Conservation (phyloP, 2,329 filamentous ascomycete species). For the Mycosphaerella sp. region DNA sequence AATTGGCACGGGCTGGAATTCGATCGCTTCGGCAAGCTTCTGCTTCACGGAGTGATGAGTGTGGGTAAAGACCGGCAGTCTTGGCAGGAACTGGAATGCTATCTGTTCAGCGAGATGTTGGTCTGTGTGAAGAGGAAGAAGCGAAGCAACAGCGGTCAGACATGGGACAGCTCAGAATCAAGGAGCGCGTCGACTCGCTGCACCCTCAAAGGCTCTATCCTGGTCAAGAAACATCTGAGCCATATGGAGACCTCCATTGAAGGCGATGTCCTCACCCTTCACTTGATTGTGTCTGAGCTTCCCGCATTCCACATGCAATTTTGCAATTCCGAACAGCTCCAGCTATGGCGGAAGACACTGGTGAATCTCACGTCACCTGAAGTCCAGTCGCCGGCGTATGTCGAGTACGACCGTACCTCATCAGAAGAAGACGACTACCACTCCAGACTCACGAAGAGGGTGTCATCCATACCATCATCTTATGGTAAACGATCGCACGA, state of each 20-base stretch:
- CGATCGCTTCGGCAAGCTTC: slow-evolving; percentile 82
- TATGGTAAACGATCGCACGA: slow-evolving; percentile 79
- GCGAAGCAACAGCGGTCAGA: slow-evolving; percentile 47
- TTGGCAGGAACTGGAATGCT: slow-evolving; percentile 98
- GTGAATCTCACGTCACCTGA: slow-evolving; percentile 68
- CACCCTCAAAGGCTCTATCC: slow-evolving; percentile 91
- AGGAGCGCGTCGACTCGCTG: slow-evolving; percentile 62
- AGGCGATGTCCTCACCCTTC: slow-evolving; percentile 79
- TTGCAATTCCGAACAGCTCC: slow-evolving; percentile 73
- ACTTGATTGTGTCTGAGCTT: slow-evolving; percentile 82
- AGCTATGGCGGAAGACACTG: slow-evolving; percentile 83
- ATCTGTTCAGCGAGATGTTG: slow-evolving; percentile 96
- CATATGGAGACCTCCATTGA: slow-evolving; percentile 70
- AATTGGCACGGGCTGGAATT: slow-evolving; percentile 99
- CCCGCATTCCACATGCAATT: slow-evolving; percentile 93
- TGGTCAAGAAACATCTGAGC: slow-evolving; percentile 96
- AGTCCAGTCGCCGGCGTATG: slow-evolving; percentile 55
- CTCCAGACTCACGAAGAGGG: slow-evolving; percentile 53
- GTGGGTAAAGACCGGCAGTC: slow-evolving; percentile 94
- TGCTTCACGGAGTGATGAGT: slow-evolving; percentile 79
- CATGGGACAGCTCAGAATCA: slow-evolving; percentile 57
- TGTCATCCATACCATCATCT: slow-evolving; percentile 74
- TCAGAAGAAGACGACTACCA: slow-evolving; percentile 35
- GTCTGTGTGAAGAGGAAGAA: slow-evolving; percentile 99
- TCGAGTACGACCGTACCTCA: slow-evolving; percentile 72